Conservation (phyloP, 2,329 filamentous ascomycete genomes). For the Incumbomyces lentus region DNA sequence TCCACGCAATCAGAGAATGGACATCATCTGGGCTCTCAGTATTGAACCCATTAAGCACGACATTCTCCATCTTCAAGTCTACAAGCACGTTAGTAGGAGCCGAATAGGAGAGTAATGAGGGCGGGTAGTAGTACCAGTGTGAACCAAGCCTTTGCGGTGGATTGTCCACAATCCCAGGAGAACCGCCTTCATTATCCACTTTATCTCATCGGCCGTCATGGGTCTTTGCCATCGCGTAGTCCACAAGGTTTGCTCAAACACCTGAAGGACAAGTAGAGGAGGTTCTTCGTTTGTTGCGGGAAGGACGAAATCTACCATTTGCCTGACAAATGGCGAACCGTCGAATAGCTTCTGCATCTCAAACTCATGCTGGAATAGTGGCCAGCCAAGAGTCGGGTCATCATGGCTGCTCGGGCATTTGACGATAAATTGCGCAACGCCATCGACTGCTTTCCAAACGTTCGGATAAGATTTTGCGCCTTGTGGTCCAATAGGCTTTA, state of each 20-base stretch:
- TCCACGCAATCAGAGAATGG: too few relatives aligned
- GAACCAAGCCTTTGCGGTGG: constrained; percentile 4
- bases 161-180: background rate
- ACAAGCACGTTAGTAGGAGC: background rate
- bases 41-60: background rate
- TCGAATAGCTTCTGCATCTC: constrained; percentile 6
- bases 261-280: background rate
- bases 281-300: background rate
- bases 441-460: constrained; percentile 4
- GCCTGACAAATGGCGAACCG: background rate
- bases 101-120: background rate
- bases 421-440: background rate
- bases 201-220: constrained; percentile 3
- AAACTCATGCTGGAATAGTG: constrained; percentile 7
- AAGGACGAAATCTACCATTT: constrained; percentile 3
- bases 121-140: constrained; percentile 1
- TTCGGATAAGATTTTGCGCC: background rate
- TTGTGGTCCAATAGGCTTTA: constrained; percentile 1
- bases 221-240: background rate
- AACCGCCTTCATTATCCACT: constrained; percentile 5
- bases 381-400: constrained; percentile 1
- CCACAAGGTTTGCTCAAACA: background rate
- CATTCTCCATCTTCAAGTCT: constrained; percentile 9
- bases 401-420: constrained; percentile 5
- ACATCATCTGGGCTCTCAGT: background rate